phyloP scores from a whole-genome alignment of 805 yeast species.

The Suhomyces pyralidae region DNA sequence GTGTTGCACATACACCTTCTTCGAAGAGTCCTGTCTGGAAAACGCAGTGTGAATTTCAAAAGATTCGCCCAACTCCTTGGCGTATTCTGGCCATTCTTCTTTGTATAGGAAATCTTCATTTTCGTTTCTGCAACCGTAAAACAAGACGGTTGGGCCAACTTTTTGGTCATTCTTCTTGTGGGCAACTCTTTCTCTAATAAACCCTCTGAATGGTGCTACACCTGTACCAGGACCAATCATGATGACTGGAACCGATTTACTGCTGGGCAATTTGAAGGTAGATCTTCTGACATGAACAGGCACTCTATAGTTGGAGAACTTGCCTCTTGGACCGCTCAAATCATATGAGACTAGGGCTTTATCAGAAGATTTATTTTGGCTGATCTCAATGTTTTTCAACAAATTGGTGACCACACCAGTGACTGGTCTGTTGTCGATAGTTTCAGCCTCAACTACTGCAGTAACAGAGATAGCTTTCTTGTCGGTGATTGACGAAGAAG shows the following conservation, averaged over 20 bases:
- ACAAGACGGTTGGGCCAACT: slow-evolving; percentile 71
- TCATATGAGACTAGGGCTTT: slow-evolving; percentile 59
- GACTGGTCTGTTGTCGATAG: slow-evolving; percentile 29
- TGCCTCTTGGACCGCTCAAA: slow-evolving; percentile 78
- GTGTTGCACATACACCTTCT: slow-evolving; percentile 83
- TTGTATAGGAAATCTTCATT: slow-evolving; percentile 78
- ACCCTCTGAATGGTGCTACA: slow-evolving; percentile 97
- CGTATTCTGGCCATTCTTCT: slow-evolving; percentile 84
- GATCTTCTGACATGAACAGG: slow-evolving; percentile 95
- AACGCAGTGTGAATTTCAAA: slow-evolving; percentile 82
- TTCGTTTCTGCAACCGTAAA: slow-evolving; percentile 84
- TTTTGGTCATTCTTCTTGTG: slow-evolving; percentile 30
- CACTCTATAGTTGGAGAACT: slow-evolving; percentile 52
- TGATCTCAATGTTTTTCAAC: slow-evolving; percentile 64
- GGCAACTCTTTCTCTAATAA: slow-evolving; percentile 81
- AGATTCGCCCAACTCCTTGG: slow-evolving; percentile 54
- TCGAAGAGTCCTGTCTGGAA: slow-evolving; percentile 62
- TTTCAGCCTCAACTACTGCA: slow-evolving; percentile 81
- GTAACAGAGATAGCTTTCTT: slow-evolving; percentile 77
- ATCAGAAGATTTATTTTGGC: slow-evolving; percentile 43
- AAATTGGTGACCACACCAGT: slow-evolving; percentile 92
- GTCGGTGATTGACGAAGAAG: slow-evolving; percentile 80
- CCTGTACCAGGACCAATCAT: slow-evolving; percentile 99
- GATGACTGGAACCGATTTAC: slow-evolving; percentile 78
- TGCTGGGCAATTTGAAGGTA: slow-evolving; percentile 87